Conservation (phyloP, 2,329 filamentous ascomycete genomes). For the Aspergillus pseudonomiae region DNA sequence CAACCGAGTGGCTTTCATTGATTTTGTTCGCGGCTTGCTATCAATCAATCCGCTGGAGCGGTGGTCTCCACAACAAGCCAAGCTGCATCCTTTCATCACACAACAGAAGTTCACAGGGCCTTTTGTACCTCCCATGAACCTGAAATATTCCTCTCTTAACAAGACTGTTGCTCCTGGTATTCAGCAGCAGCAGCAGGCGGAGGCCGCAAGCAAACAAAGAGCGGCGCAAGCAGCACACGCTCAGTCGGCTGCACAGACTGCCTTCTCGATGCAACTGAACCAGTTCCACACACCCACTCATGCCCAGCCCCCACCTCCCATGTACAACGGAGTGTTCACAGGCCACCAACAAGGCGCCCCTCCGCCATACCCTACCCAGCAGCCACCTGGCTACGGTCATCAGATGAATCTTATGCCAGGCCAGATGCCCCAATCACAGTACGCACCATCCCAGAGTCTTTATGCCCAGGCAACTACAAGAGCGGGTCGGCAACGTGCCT, state of each 20-base stretch:
- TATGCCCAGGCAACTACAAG: conserved; percentile 76
- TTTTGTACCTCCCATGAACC: conserved; percentile 95
- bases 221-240: conserved; percentile 69
- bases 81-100: conserved; percentile 96
- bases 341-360: conserved; percentile 68
- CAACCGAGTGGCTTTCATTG: conserved; percentile 95
- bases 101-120: conserved; percentile 96
- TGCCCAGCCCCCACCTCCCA: conserved; percentile 56
- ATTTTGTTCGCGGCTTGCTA: conserved; percentile 90
- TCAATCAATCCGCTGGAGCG: conserved; percentile 94
- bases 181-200: conserved; percentile 93
- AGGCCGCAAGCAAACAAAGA: conserved; percentile 89
- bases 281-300: conserved; percentile 56
- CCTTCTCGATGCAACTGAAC: conserved; percentile 67
- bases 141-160: conserved; percentile 83
- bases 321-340: conserved; percentile 81
- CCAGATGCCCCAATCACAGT: conserved; percentile 68
- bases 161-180: conserved; percentile 90
- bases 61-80: conserved; percentile 97
- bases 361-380: conserved; percentile 76
- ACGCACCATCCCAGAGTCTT: conserved; percentile 71
- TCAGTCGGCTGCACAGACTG: conserved; percentile 67
- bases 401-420: conserved; percentile 72
- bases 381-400: conserved; percentile 66
- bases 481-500: conserved; percentile 81